A percentile compares a stretch with the other conserved stretches of the same genome.
Conservation (phyloP, 2,329 filamentous ascomycete species). For the Pseudonectria foliicola region DNA sequence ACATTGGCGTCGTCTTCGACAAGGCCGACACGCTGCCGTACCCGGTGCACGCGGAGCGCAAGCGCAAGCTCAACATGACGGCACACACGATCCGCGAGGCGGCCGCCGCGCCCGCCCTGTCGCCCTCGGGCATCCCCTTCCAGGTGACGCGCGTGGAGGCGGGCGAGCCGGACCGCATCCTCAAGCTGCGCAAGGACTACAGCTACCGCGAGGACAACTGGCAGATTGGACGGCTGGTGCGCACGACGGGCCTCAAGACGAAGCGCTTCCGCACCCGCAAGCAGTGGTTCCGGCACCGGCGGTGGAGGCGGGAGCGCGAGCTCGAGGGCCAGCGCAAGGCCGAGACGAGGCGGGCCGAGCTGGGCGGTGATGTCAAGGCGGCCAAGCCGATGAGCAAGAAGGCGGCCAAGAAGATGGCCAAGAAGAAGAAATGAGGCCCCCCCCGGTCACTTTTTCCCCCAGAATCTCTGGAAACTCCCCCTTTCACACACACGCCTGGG, state of each 20-base stretch:
- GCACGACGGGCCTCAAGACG: slow-evolving; percentile 42
- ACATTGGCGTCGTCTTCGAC: slow-evolving; percentile 88
- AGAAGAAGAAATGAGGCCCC: slow-evolving; percentile 28
- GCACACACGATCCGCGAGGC: slow-evolving; percentile 39
- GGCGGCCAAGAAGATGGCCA: slow-evolving; percentile 29
- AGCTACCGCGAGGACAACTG: slow-evolving; percentile 55
- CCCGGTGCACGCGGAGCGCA: slow-evolving; percentile 63
- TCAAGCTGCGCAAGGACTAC: slow-evolving; percentile 47
- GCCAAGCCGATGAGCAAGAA: slow-evolving; percentile 31
- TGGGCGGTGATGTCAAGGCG: slow-evolving; percentile 22
- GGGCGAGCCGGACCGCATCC: slow-evolving; percentile 39
- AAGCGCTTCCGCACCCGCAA: slow-evolving; percentile 45
- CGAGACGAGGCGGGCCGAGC: slow-evolving; percentile 25
- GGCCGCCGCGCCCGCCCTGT: slow-evolving; percentile 32
- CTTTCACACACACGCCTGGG: no score
- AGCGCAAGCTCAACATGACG: slow-evolving; percentile 69
- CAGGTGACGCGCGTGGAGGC: slow-evolving; percentile 35
- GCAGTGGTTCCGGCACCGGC: slow-evolving; percentile 38
- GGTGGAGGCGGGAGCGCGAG: slow-evolving; percentile 36
- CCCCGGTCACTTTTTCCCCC: no score
- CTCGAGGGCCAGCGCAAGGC: slow-evolving; percentile 35
- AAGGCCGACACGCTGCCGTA: slow-evolving; percentile 74
- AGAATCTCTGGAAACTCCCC: no score
- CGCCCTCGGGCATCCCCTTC: slow-evolving; percentile 44
- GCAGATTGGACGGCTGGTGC: slow-evolving; percentile 48